Evolutionary conservation across 768 basidiomycete genomes (phyloP), one percentile per base, ranked within the genome.

Genomic region (Rubroboletus satanas): DNA sequence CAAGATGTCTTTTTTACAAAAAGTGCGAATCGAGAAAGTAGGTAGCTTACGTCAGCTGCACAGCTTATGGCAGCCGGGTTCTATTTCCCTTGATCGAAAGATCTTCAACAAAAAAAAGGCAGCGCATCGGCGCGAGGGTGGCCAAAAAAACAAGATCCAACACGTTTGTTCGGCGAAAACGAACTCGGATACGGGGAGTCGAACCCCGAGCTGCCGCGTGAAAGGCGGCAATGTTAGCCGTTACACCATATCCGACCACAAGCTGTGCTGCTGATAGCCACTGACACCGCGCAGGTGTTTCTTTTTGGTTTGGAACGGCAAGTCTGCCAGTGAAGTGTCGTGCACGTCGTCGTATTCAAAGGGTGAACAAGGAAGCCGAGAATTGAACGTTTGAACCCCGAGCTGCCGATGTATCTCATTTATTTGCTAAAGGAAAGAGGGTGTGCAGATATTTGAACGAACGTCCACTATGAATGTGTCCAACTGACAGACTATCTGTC

Each of bases 211-310:
- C 73, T 73, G 63, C 72, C 71, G 72, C 71, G 73, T 79, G 80
- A 80, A 73, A 82, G 80, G 81, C 80, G 79, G 80, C 74, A 81
- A 82, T 81, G 80, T 79, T 82, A 78, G 78, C 80, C 81, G 70
- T 82, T 82, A 81, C 80, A 82, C 80, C 79, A 80, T 81, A 83
- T 72, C 78, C 73, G 73, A 43, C 11, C 38, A 38, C 18, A 39
- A 42, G 41, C 41, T 42, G 41, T 42, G 41, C 41, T 42, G 21
- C 39, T 23, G 39, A 41, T 14, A 41, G 39, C 12, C 9, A 18
- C 38, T 18, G 10, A 35, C 35, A 21, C 4, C 31, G 31, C 21
- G 21, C 21, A 10, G 9, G 15, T 36, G 15, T 8, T 36, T 17
- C 15, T 36, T 17, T 14, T 33, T 12, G 6, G 7, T 36, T 32